Conservation (phyloP, 1,284 basidiomycete genomes). For the Athelia sp. region DNA sequence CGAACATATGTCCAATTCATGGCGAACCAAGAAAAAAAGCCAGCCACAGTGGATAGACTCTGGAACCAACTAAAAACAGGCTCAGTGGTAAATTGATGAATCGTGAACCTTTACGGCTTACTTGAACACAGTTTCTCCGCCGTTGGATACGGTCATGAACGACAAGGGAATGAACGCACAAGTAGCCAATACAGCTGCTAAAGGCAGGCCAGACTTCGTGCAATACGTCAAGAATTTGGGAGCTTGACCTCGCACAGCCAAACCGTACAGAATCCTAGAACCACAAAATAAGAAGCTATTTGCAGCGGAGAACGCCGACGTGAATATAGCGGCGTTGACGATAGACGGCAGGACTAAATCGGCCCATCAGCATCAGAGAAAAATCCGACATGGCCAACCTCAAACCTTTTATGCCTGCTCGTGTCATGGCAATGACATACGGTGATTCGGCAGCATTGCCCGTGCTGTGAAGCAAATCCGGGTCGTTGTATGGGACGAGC, state of each 20-base stretch:
- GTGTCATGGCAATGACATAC: constrained; percentile 80
- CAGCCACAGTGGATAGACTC: constrained; percentile 35
- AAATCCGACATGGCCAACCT: constrained; percentile 16
- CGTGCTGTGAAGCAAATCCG: constrained; percentile 45
- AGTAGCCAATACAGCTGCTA: constrained; percentile 51
- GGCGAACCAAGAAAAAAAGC: constrained; percentile 59
- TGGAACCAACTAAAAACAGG: constrained; percentile 32
- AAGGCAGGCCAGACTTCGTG: constrained; percentile 71
- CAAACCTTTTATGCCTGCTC: constrained; percentile 65
- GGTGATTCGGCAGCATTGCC: constrained; percentile 66
- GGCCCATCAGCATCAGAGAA: constrained; percentile 11
- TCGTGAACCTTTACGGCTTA: constrained; percentile 29
- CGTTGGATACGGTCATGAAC: constrained; percentile 36
- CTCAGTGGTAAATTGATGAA: constrained; percentile 3
- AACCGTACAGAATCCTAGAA: constrained; percentile 80
- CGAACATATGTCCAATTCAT: constrained; percentile 73
- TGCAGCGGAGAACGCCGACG: constrained; percentile 79
- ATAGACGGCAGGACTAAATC: constrained; percentile 50
- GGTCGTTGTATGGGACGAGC: constrained; percentile 72
- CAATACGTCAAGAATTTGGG: constrained; percentile 59
- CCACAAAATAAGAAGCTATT: constrained; percentile 80
- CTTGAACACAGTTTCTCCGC: constrained; percentile 35
- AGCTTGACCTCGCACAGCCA: constrained; percentile 74
- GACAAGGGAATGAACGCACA: constrained; percentile 34
- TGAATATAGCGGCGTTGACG: constrained; percentile 65